Evolutionary conservation across 768 basidiomycete species (phyloP).

Genomic region (Macrolepiota albuminosa): DNA sequence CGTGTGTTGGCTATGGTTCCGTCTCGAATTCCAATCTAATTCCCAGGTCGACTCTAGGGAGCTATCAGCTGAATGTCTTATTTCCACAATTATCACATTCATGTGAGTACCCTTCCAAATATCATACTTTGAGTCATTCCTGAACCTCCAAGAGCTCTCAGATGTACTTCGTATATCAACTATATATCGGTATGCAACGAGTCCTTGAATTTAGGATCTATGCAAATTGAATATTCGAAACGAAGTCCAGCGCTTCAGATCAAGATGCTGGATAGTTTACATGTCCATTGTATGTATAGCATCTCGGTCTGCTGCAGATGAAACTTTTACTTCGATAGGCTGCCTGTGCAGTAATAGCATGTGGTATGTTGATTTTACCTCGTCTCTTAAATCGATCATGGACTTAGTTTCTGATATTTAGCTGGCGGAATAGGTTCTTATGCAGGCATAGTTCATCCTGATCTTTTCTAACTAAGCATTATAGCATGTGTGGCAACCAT

Average conservation of each 20-base stretch:
- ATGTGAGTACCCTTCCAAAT: slow-evolving; percentile 24
- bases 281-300: slow-evolving; percentile 20
- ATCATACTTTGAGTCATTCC: background rate
- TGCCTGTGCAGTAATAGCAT: slow-evolving; percentile 22
- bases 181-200: slow-evolving; percentile 26
- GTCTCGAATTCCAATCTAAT: background rate
- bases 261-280: slow-evolving; percentile 23
- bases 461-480: background rate
- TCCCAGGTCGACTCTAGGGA: slow-evolving; percentile 17
- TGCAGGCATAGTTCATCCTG: background rate
- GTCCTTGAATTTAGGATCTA: background rate
- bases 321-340: slow-evolving; percentile 9
- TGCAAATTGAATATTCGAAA: background rate
- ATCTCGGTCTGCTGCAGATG: background rate
- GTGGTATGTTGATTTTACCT: slow-evolving; percentile 19
- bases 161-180: slow-evolving; percentile 37
- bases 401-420: background rate
- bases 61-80: slow-evolving; percentile 37
- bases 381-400: slow-evolving; percentile 3
- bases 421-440: slow-evolving; percentile 25
- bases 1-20: slow-evolving; percentile 23
- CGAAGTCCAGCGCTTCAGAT: slow-evolving; percentile 20
- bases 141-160: background rate
- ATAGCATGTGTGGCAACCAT: slow-evolving; percentile 29
- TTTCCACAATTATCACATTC: slow-evolving; percentile 37